Evolutionary conservation across 306 rosid genomes (phyloP).

Genomic region (Quercus rubra): DNA sequence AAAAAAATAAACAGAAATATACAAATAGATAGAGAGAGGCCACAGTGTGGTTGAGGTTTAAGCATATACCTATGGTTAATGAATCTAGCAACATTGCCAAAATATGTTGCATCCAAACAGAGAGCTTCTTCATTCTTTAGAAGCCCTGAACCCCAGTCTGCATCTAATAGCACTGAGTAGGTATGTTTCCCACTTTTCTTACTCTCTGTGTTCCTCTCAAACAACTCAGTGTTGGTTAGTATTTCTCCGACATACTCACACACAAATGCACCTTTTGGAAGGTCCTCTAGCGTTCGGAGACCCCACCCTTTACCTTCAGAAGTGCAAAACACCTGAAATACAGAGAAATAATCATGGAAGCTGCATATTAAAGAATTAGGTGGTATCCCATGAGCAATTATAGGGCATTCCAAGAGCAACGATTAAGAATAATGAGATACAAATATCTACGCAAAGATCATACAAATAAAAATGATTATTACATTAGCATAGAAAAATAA

Average conservation of each 20-base stretch:
- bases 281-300: conserved; percentile 77
- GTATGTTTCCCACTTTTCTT: conserved; percentile 43
- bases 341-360: neutral
- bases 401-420: neutral
- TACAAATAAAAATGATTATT: neutral
- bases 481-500: neutral
- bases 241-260: conserved; percentile 91
- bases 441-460: neutral
- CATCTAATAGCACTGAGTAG: conserved; percentile 60
- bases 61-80: conserved; percentile 80
- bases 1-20: neutral
- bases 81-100: conserved; percentile 85
- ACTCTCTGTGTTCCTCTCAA: conserved; percentile 49
- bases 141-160: conserved; percentile 61
- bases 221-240: conserved; percentile 60
- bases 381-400: neutral
- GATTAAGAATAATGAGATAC: neutral
- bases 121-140: conserved; percentile 67
- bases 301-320: conserved; percentile 94
- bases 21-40: neutral
- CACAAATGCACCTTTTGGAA: conserved; percentile 89
- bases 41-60: conserved; percentile 4
- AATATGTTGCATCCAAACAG: conserved; percentile 79
- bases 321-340: conserved; percentile 71
- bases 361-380: neutral